A percentile compares a stretch with the other conserved stretches of the same genome.
These are phyloP conservation scores for Amanita rubescens DNA, from an alignment of 768 basidiomycete species.

Conservation along the genomic window DNA sequence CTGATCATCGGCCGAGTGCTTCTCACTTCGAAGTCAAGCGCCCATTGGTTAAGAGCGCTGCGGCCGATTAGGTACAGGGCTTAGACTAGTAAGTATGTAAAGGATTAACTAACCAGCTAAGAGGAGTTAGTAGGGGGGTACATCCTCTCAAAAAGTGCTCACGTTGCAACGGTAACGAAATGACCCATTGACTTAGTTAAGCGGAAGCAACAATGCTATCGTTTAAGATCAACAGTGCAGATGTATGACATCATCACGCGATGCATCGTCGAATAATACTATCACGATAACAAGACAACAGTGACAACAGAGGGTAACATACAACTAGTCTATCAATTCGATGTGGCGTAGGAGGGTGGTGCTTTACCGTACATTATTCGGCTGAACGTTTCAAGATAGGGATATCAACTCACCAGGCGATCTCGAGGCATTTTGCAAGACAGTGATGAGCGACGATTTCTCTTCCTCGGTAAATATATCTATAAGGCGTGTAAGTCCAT, in stretches of 20 bases:
- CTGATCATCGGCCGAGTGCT: not conserved
- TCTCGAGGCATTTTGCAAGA: constrained; percentile 51
- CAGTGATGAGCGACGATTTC: constrained; percentile 47
- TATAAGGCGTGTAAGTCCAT: constrained; percentile 66
- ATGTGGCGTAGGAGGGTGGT: constrained; percentile 28
- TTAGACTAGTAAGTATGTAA: not conserved
- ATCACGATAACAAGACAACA: not conserved
- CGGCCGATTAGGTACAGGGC: constrained; percentile 4
- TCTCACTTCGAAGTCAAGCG: constrained; percentile 84
- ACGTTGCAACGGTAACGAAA: constrained; percentile 81
- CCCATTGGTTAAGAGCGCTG: constrained; percentile 96
- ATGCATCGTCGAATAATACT: no score
- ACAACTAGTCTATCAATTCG: constrained; percentile 4
- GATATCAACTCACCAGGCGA: constrained; percentile 45
- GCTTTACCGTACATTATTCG: constrained; percentile 16
- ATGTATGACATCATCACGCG: not conserved
- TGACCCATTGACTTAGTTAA: no score
- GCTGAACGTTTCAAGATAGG: not conserved
- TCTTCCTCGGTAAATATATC: constrained; percentile 72
- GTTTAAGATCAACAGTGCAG: not conserved
- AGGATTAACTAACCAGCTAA: constrained; percentile 24
- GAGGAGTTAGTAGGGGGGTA: constrained; percentile 8
- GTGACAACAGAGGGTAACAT: not conserved
- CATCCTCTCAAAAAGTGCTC: constrained; percentile 19
- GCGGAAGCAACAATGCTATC: no score